A percentile compares a stretch with the other conserved stretches of the same genome.
These are phyloP conservation scores for Stevia rebaudiana DNA, from an alignment of 140 eudicot species.

Conservation along the genomic window DNA sequence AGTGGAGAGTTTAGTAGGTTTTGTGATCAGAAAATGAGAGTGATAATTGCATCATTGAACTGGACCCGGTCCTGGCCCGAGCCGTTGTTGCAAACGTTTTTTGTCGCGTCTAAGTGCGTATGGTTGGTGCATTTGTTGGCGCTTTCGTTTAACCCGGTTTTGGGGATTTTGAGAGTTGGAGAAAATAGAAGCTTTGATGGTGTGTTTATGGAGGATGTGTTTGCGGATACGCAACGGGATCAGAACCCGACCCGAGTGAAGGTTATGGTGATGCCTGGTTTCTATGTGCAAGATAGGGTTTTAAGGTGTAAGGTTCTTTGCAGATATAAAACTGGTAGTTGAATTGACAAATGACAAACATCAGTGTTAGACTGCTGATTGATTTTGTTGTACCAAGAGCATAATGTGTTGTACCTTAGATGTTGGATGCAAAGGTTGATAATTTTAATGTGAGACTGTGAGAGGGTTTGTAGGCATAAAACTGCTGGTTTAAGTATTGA, in stretches of 20 bases:
- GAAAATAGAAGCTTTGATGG: constrained; percentile 57
- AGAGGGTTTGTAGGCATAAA: background rate
- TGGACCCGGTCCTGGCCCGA: constrained; percentile 96
- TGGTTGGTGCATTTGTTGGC: constrained; percentile 94
- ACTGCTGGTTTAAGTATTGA: too few relatives aligned
- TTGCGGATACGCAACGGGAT: constrained; percentile 48
- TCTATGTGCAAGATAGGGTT: constrained; percentile 78
- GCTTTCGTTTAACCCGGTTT: constrained; percentile 58
- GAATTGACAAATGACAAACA: constrained; percentile 12
- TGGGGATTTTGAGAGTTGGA: constrained; percentile 72
- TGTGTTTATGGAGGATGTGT: constrained; percentile 70
- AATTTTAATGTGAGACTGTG: background rate
- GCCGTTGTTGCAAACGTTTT: constrained; percentile 69
- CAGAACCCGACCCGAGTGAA: constrained; percentile 56
- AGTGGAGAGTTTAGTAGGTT: constrained; percentile 90
- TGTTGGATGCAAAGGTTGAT: constrained; percentile 15
- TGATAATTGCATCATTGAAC: constrained; percentile 46
- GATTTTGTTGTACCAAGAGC: constrained; percentile 23
- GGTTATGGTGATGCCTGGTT: constrained; percentile 92
- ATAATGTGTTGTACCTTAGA: background rate
- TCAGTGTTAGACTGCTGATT: constrained; percentile 7
- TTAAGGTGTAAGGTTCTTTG: constrained; percentile 85
- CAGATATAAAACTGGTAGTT: constrained; percentile 54
- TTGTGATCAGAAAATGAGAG: constrained; percentile 89
- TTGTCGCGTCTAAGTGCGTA: constrained; percentile 86